Percentiles rank a stretch among this genome's conserved stretches.
These are phyloP conservation scores for Sedum album DNA, from an alignment of 164 flowering plant species.

Conservation along the genomic window DNA sequence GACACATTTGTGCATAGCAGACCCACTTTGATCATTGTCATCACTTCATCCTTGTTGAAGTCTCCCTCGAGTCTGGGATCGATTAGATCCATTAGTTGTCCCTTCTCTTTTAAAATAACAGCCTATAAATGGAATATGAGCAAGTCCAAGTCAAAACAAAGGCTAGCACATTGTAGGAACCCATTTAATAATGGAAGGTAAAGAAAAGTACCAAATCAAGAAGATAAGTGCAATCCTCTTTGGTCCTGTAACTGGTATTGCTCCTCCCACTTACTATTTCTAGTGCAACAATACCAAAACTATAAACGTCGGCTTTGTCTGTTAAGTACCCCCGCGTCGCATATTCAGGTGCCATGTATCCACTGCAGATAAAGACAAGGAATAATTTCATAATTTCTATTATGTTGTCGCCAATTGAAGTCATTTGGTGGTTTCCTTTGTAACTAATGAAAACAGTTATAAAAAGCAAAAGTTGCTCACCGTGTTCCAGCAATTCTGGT, in stretches of 20 bases:
- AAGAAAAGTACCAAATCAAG: neutral
- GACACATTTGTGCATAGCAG: conserved; percentile 5
- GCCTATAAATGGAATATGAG: neutral
- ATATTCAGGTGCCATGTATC: neutral
- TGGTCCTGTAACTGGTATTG: neutral
- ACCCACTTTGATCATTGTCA: conserved; percentile 8
- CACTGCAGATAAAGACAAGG: neutral
- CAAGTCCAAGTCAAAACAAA: neutral
- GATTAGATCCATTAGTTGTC: conserved; percentile 6
- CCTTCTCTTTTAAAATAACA: neutral
- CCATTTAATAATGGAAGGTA: neutral
- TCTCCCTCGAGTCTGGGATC: conserved; percentile 8
- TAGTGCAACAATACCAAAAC: neutral
- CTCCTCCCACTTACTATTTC: neutral
- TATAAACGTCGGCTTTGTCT: neutral
- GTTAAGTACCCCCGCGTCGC: neutral
- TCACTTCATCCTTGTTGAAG: conserved; percentile 6
- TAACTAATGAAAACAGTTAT: neutral
- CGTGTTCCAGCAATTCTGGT: conserved; percentile 9
- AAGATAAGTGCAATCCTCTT: neutral
- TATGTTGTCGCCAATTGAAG: neutral
- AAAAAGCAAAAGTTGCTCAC: neutral
- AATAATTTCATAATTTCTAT: neutral
- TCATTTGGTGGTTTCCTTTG: neutral
- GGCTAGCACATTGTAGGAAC: neutral